Base-by-base conservation (phyloP, 345 rosid genomes). In the Ceriops zippeliana region DNA sequence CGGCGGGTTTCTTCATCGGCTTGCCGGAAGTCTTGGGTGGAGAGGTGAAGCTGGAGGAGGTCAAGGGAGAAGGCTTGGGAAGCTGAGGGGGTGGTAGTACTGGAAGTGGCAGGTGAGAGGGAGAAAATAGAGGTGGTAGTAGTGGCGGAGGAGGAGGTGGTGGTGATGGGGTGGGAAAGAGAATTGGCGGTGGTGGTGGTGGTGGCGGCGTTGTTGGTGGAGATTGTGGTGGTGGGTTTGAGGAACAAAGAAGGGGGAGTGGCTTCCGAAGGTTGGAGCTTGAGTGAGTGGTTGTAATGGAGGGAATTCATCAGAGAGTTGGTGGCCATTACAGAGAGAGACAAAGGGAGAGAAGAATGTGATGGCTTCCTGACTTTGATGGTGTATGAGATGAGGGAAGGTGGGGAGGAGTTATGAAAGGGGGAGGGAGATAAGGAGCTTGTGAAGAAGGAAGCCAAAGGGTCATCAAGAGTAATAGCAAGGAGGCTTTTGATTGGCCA, bases 1-100 rank as follows among this genome's bases (percentile, higher is more conserved):
- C 92, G 83, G 35, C 99, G 87, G 20, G 96, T 91, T 59, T 89
- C 97, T 27, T 95, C 99, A 58, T 95, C 99, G 0, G 99, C 99
- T 76, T 82, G 79, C 17, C 93, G 82, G 85, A 84, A 89, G 81
- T 95, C 74, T 63, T 85, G 90, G 63, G 69, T 51, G 21, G 81
- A 78, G 46, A 95, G 84, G 70, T 90, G 92, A 7, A 76, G 82
- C 3, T 66, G 78, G 73, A 95, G 90, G 82, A 85, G 78, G 80
- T 88, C 93, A 30, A 86, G 85, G 65, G 86, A 75, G 16, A 80
- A 79, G 20, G 83, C 57, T 20, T 80, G 75, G 63, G 88, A 79
- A 27, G 86, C 67, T 63, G 81, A 69, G 61, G 83, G 65, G 27
- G 72, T 15, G 0, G 31, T 27, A 6, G 81, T 68, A 47, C 90